phyloP scores from a whole-genome alignment of 441 rosid species.

The Mallotus japonicus region DNA sequence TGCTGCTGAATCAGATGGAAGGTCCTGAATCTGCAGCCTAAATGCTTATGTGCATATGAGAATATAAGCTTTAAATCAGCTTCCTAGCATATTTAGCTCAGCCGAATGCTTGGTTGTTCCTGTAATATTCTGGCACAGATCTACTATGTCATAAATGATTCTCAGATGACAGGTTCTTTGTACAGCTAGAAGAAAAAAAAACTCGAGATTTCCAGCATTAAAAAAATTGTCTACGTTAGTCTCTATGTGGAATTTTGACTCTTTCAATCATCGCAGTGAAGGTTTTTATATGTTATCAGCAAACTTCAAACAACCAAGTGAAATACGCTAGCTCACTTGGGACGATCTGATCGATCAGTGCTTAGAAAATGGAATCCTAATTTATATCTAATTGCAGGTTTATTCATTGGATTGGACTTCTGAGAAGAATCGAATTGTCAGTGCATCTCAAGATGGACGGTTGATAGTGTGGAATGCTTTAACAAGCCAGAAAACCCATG shows the following conservation, averaged over 20 bases:
- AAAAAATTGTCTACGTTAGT: neutral
- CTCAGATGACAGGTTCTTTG: neutral
- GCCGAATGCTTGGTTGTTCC: neutral
- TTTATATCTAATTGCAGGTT: constrained; percentile 45
- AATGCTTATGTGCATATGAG: neutral
- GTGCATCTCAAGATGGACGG: constrained; percentile 96
- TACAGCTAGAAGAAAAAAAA: neutral
- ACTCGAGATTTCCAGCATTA: neutral
- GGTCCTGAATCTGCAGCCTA: neutral
- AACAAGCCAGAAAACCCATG: constrained; percentile 96
- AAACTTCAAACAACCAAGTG: constrained; percentile 2
- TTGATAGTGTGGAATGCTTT: constrained; percentile 94
- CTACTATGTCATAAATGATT: neutral
- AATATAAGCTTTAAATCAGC: neutral
- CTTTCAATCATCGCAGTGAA: neutral
- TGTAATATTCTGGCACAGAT: neutral
- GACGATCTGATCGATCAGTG: neutral
- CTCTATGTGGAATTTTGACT: neutral
- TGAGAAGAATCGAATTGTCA: constrained; percentile 81
- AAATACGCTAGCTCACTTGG: neutral
- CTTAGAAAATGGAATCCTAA: constrained; percentile 16
- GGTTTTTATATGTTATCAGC: neutral
- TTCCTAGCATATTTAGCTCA: neutral
- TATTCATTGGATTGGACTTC: constrained; percentile 92
- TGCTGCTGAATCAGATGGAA: neutral